Percentiles rank a stretch among this genome's conserved stretches.
Conservation (phyloP, 306 rosid species). For the Cicer yamashitae region DNA sequence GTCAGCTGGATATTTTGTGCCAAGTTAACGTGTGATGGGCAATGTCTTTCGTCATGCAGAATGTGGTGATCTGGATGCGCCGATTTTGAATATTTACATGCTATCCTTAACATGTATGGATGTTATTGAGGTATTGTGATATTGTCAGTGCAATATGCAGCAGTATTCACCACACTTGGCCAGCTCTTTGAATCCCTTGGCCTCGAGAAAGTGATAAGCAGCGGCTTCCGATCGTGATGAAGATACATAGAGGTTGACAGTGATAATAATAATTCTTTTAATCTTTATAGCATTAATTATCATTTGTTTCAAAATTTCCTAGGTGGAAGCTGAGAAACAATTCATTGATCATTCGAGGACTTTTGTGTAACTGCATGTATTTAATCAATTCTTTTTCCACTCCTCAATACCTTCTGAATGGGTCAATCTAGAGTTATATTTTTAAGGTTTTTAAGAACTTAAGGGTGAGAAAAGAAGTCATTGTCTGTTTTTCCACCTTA, state of each 20-base stretch:
- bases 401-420: no score
- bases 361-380: slow-evolving; percentile 12
- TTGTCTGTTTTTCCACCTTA: no score
- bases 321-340: slow-evolving; percentile 31
- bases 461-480: no score
- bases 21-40: neutral
- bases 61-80: neutral
- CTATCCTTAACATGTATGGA: neutral
- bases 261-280: neutral
- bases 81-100: slow-evolving; percentile 1
- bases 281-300: slow-evolving; percentile 9
- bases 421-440: no score
- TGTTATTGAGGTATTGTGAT: neutral
- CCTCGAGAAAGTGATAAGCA: neutral
- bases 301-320: neutral
- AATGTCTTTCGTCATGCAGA: slow-evolving; percentile 2
- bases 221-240: neutral
- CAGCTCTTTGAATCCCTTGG: neutral
- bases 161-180: neutral
- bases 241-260: neutral
- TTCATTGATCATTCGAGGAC: neutral
- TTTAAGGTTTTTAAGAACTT: no score
- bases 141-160: slow-evolving; percentile 6
- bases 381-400: neutral
- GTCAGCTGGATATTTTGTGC: neutral